phyloP scores from a whole-genome alignment of 768 basidiomycete genomes.

The Neoboletus magnificus region DNA sequence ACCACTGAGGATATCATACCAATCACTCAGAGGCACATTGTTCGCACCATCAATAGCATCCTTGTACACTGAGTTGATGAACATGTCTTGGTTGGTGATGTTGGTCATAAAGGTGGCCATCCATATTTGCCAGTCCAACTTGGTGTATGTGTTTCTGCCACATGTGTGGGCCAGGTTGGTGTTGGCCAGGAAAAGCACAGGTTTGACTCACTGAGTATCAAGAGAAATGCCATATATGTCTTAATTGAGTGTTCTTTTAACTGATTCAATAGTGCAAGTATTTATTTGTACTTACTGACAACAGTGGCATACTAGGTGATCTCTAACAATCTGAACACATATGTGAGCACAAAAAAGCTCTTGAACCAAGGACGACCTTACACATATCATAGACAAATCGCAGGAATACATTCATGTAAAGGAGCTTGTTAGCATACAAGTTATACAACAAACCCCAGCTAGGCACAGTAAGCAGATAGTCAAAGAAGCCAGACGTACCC shows the following conservation, averaged over 20 bases:
- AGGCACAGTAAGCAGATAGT: not conserved
- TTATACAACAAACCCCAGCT: constrained; percentile 65
- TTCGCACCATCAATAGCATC: constrained; percentile 48
- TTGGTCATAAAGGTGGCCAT: constrained; percentile 51
- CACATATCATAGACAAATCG: constrained; percentile 20
- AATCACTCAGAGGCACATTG: constrained; percentile 29
- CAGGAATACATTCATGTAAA: constrained; percentile 50
- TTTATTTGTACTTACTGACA: constrained; percentile 6
- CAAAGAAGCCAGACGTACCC: not conserved
- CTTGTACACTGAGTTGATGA: constrained; percentile 48
- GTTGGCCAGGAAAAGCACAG: not conserved
- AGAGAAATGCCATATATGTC: constrained; percentile 22
- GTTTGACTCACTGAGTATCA: constrained; percentile 15
- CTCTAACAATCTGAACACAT: constrained; percentile 3
- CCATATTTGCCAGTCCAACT: constrained; percentile 61
- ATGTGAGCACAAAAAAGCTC: not conserved
- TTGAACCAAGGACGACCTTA: not conserved
- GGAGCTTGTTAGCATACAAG: constrained; percentile 56
- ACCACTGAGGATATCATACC: constrained; percentile 23
- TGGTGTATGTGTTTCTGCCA: constrained; percentile 49
- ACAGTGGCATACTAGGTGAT: constrained; percentile 17
- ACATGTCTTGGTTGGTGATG: constrained; percentile 42
- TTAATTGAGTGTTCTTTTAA: not conserved
- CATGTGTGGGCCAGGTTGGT: not conserved
- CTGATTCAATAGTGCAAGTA: not conserved